phyloP scores from a whole-genome alignment of 2,329 filamentous ascomycete species.

The Diaporthe longicolla region DNA sequence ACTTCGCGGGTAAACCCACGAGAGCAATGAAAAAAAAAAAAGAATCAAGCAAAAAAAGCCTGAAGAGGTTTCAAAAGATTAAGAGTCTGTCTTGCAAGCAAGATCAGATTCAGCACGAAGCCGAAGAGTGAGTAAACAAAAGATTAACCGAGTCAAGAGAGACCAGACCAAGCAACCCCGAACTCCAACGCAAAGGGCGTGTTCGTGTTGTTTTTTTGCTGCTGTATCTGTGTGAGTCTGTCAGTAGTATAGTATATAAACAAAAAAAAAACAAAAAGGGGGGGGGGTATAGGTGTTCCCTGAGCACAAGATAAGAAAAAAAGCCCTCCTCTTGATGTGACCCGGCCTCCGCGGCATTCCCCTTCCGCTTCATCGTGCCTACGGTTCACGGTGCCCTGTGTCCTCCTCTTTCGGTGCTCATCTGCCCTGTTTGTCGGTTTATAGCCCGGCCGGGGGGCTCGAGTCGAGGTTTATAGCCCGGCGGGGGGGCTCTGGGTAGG shows the following conservation, averaged over 20 bases:
- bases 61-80: conserved; percentile 9
- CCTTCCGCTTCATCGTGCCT: conserved; percentile 10
- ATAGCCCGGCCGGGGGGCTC: neutral
- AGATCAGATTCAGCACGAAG: conserved; percentile 30
- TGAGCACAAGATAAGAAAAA: neutral
- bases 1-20: conserved; percentile 24
- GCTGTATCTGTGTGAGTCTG: no score
- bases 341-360: conserved; percentile 20
- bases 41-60: conserved; percentile 18
- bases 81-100: neutral
- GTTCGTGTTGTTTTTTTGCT: conserved; percentile 26
- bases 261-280: no score
- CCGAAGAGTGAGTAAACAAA: conserved; percentile 29
- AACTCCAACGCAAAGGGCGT: conserved; percentile 13
- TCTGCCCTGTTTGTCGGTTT: neutral
- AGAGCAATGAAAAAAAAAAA: conserved; percentile 35
- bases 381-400: conserved; percentile 17
- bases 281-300: neutral
- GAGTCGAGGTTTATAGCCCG: neutral
- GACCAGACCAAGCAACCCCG: conserved; percentile 12
- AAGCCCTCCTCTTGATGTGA: conserved; percentile 29
- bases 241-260: neutral
- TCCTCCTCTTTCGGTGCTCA: conserved; percentile 35
- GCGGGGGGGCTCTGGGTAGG: neutral
- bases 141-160: conserved; percentile 14